These are phyloP conservation scores for Arthroderma uncinatum DNA, from an alignment of 2,329 filamentous ascomycete species.

Conservation along the genomic window DNA sequence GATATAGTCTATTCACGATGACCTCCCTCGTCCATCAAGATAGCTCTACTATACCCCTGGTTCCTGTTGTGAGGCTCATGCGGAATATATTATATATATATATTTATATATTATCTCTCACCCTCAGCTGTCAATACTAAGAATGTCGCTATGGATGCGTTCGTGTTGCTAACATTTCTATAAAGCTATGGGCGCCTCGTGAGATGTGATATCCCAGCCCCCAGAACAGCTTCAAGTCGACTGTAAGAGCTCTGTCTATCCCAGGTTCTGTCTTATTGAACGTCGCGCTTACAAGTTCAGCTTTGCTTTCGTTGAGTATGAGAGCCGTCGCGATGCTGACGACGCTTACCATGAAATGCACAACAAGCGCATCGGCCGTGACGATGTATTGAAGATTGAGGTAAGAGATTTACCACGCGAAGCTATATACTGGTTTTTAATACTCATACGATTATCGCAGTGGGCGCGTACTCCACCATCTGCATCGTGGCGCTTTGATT, in stretches of 20 bases:
- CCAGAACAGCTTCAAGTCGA: slow-evolving; percentile 82
- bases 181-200: slow-evolving; percentile 90
- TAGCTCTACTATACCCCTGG: slow-evolving; percentile 1
- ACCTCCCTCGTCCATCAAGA: slow-evolving; percentile 1
- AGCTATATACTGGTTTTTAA: not conserved
- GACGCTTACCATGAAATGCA: slow-evolving; percentile 99
- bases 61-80: not conserved
- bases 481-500: slow-evolving; percentile 96
- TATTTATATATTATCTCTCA: slow-evolving; percentile 7
- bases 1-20: not conserved
- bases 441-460: slow-evolving; percentile 39
- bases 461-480: slow-evolving; percentile 98
- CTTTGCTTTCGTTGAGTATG: slow-evolving; percentile 98
- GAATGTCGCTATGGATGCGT: not conserved
- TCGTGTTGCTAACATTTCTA: slow-evolving; percentile 14
- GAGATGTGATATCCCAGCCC: slow-evolving; percentile 94
- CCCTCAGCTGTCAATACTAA: slow-evolving; percentile 3
- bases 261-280: slow-evolving; percentile 10
- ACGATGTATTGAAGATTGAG: slow-evolving; percentile 96
- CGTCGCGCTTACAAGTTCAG: slow-evolving; percentile 33
- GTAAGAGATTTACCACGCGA: slow-evolving; percentile 40
- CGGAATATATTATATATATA: slow-evolving; percentile 5
- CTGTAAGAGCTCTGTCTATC: slow-evolving; percentile 59
- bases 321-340: slow-evolving; percentile 94
- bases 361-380: slow-evolving; percentile 93